These are phyloP conservation scores for Lachancea sp. DNA, from an alignment of 805 yeast species.

Conservation along the genomic window DNA sequence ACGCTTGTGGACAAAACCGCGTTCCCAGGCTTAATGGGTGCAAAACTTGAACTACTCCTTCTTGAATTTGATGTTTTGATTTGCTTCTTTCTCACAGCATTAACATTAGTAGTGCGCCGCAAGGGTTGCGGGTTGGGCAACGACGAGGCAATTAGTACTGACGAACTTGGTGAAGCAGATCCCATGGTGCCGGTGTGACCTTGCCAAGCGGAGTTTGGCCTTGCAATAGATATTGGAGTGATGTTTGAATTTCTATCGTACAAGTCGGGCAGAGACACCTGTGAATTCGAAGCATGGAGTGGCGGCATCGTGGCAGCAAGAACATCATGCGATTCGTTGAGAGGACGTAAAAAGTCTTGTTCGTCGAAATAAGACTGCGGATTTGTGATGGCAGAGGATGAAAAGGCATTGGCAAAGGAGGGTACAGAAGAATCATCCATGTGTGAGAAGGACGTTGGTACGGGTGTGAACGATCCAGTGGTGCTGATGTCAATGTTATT, in stretches of 20 bases:
- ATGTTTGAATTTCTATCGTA: slow-evolving; percentile 3
- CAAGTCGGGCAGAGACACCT: slow-evolving; percentile 9
- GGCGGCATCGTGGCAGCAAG: slow-evolving; percentile 4
- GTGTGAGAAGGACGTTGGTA: background rate
- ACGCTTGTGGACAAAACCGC: background rate
- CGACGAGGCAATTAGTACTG: background rate
- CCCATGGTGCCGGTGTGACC: slow-evolving; percentile 3
- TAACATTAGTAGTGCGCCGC: slow-evolving; percentile 6
- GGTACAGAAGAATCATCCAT: background rate
- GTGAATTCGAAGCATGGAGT: slow-evolving; percentile 12
- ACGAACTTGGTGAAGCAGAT: slow-evolving; percentile 6
- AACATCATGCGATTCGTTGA: background rate
- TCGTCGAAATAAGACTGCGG: slow-evolving; percentile 8
- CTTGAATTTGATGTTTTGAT: slow-evolving; percentile 8
- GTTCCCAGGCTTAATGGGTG: slow-evolving; percentile 2
- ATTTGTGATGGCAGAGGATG: background rate
- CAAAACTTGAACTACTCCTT: slow-evolving; percentile 7
- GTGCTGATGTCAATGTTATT: too few species aligned
- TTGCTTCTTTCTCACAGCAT: slow-evolving; percentile 11
- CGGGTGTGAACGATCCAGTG: background rate
- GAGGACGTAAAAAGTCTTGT: slow-evolving; percentile 5
- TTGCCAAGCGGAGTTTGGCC: slow-evolving; percentile 8
- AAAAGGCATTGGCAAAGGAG: background rate
- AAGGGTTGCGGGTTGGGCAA: slow-evolving; percentile 9
- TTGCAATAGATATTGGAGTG: slow-evolving; percentile 9